Evolutionary conservation across 257 asterid species (phyloP).

Genomic region (Striga asiatica): DNA sequence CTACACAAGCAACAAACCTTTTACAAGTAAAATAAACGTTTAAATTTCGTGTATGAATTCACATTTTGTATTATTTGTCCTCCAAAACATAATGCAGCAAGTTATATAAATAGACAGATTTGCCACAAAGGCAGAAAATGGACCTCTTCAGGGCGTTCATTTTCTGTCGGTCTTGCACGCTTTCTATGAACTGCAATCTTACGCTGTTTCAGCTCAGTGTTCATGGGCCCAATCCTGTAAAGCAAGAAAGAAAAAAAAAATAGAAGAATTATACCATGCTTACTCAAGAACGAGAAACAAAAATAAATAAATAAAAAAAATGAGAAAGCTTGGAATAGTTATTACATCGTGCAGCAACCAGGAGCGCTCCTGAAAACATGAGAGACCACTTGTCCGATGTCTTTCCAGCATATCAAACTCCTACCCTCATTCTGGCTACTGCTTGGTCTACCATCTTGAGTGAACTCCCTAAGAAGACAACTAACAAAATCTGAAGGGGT

Average conservation of each 20-base stretch:
- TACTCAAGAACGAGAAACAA: too few species aligned
- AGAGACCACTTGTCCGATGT: conserved; percentile 55
- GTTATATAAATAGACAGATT: neutral
- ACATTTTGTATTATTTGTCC: neutral
- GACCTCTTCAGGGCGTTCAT: conserved; percentile 79
- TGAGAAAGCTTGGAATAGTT: neutral
- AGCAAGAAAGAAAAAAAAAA: neutral
- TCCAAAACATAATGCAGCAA: neutral
- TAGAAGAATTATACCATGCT: neutral
- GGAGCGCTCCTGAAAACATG: conserved; percentile 55
- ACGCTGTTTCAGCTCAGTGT: conserved; percentile 71
- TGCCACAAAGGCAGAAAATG: neutral
- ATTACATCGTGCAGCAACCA: conserved; percentile 78
- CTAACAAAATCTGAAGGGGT: conserved; percentile 73
- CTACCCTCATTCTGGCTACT: conserved; percentile 29
- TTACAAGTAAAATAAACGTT: neutral
- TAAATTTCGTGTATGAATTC: neutral
- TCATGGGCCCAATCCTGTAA: conserved; percentile 92
- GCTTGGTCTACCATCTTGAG: conserved; percentile 45
- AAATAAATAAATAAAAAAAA: conserved; percentile 1
- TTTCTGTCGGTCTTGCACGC: conserved; percentile 48
- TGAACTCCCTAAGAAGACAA: conserved; percentile 58
- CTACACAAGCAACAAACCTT: neutral
- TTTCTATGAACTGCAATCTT: conserved; percentile 46
- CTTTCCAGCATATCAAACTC: conserved; percentile 51